phyloP scores from a whole-genome alignment of 441 rosid species.

The Erodium moschatum region DNA sequence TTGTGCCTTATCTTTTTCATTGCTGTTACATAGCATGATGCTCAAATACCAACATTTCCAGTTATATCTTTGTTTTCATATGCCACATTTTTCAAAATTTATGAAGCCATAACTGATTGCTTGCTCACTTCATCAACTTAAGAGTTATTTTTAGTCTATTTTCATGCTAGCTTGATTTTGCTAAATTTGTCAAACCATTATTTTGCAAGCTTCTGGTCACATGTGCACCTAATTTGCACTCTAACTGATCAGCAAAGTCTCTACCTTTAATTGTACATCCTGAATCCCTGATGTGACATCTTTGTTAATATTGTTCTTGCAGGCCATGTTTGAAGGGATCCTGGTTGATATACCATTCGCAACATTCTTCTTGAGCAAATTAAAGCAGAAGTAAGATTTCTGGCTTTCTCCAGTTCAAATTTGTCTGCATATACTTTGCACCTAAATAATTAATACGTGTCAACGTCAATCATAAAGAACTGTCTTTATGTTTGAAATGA shows the following conservation, averaged over 20 bases:
- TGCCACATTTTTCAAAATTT: background rate
- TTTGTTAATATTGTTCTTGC: slow-evolving; percentile 27
- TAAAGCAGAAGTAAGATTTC: slow-evolving; percentile 71
- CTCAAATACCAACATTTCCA: background rate
- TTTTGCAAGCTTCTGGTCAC: background rate
- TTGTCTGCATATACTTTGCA: background rate
- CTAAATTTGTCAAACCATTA: no score
- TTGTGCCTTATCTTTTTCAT: background rate
- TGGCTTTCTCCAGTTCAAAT: background rate
- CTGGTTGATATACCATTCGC: slow-evolving; percentile 98
- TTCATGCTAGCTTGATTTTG: background rate
- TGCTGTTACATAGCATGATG: background rate
- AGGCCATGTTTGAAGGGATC: slow-evolving; percentile 99
- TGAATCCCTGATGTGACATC: background rate
- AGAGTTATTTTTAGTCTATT: background rate
- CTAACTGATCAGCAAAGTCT: background rate
- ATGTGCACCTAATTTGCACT: background rate
- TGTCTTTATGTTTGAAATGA: background rate
- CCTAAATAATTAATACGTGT: background rate
- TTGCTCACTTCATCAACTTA: background rate
- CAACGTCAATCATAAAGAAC: background rate
- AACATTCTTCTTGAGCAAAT: slow-evolving; percentile 97
- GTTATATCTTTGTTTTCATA: slow-evolving; percentile 6
- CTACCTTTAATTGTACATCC: slow-evolving; percentile 8
- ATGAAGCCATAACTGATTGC: slow-evolving; percentile 3